A percentile compares a stretch with the other conserved stretches of the same genome.
Evolutionary conservation across 2,329 filamentous ascomycete species (phyloP).

Genomic region (Aspergillus sp.): DNA sequence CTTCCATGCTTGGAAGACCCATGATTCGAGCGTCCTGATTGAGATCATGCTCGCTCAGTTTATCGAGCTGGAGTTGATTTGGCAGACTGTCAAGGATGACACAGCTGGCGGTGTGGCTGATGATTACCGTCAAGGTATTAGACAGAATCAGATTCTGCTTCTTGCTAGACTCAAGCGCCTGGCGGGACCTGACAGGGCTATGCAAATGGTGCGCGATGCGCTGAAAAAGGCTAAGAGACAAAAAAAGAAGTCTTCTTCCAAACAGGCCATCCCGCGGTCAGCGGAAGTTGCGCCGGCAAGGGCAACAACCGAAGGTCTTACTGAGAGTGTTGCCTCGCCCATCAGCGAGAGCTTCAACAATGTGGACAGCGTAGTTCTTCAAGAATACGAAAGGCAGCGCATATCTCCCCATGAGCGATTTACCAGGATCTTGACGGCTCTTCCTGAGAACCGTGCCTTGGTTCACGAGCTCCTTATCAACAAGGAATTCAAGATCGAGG

Average conservation of each 20-base stretch:
- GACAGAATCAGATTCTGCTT: slow-evolving; percentile 67
- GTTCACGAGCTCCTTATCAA: slow-evolving; percentile 69
- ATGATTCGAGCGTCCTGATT: slow-evolving; percentile 65
- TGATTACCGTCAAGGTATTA: slow-evolving; percentile 68
- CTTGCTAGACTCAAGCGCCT: slow-evolving; percentile 66
- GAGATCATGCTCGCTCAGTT: slow-evolving; percentile 71
- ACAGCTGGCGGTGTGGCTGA: slow-evolving; percentile 64
- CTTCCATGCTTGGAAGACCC: slow-evolving; percentile 68
- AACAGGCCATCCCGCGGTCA: slow-evolving; percentile 62
- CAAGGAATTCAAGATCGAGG: slow-evolving; percentile 65
- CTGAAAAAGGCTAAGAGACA: slow-evolving; percentile 63
- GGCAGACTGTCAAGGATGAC: slow-evolving; percentile 69
- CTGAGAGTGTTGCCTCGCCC: slow-evolving; percentile 45
- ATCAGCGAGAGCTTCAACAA: slow-evolving; percentile 48
- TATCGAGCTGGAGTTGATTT: slow-evolving; percentile 68
- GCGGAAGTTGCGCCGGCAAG: slow-evolving; percentile 44
- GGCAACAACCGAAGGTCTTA: slow-evolving; percentile 37
- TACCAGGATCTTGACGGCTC: slow-evolving; percentile 60
- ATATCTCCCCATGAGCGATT: slow-evolving; percentile 46
- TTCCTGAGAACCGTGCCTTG: slow-evolving; percentile 65
- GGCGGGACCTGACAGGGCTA: slow-evolving; percentile 63
- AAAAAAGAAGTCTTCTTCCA: slow-evolving; percentile 55
- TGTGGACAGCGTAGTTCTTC: slow-evolving; percentile 38
- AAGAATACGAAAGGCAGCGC: slow-evolving; percentile 41
- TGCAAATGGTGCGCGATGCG: slow-evolving; percentile 63